Evolutionary conservation across 2,329 filamentous ascomycete species (phyloP), one percentile per base, ranked within the genome.

Genomic region (Ilyonectria mors-panacis): DNA sequence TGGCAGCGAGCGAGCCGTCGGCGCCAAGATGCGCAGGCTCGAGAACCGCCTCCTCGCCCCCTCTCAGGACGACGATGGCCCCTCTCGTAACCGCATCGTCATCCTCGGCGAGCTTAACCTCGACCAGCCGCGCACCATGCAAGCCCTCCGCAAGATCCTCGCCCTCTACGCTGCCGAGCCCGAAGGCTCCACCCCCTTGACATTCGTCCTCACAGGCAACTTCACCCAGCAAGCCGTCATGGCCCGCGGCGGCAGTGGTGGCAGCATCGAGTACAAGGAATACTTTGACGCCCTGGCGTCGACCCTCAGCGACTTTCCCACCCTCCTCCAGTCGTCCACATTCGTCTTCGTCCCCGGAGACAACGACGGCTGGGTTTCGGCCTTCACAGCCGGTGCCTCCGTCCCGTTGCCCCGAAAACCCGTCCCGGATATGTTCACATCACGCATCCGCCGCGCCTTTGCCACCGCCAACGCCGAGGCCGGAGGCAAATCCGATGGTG

Each of bases 241-340:
- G 83, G 88, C 89, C 7, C 85, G 88, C 30, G 91, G 93, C 59
- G 89, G 90, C 28, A 91, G 90, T 42, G 91, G 92, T 23, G 93
- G 94, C 42, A 95, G 93, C 80, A 95, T 98, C 73, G 94, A 97
- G 81, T 98, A 97, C 84, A 98, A 98, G 83, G 96, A 98, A 81
- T 92, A 93, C 78, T 98, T 98, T 79, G 94, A 99, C 81, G 89
- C 91, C 9, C 87, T 99, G 13, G 95, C 96, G 3, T 90, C 91
- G 2, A 87, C 94, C 1, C 86, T 99, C 6, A 87, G 93, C 8
- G 94, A 98, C 72, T 98, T 94, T 76, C 94, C 94, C 3, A 86
- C 88, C 1, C 87, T 99, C 15, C 87, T 98, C 48, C 91, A 92
- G 63, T 88, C 88, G 28, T 92, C 93, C 6, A 95, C 93, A 0